A percentile compares a stretch with the other conserved stretches of the same genome.
phyloP scores from a whole-genome alignment of 495 filamentous ascomycete genomes.

The Aspergillus bridgeri region DNA sequence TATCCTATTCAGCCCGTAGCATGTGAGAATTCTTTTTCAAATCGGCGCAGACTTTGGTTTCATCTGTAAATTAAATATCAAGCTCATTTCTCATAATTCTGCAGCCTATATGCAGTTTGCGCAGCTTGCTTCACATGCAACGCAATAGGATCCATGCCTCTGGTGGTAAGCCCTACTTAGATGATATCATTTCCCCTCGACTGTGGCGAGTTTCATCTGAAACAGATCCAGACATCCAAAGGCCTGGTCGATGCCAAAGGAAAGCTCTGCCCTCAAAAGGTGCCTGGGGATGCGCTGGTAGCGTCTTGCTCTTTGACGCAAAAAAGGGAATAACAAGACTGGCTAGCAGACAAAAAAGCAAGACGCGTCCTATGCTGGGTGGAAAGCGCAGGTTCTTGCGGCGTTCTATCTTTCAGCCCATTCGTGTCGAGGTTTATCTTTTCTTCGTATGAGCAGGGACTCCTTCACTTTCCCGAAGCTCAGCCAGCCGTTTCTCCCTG shows the following conservation, averaged over 20 bases:
- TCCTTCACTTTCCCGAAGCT: conserved; percentile 55
- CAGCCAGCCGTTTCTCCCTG: conserved; percentile 60
- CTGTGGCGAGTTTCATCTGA: background rate
- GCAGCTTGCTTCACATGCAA: background rate
- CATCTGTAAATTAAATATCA: background rate
- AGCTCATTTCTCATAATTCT: background rate
- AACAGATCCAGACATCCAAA: background rate
- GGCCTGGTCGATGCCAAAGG: background rate
- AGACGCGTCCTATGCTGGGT: background rate
- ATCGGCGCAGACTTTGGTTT: background rate
- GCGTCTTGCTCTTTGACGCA: background rate
- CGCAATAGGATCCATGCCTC: background rate
- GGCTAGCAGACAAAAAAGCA: background rate
- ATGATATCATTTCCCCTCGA: background rate
- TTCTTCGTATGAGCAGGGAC: conserved; percentile 41
- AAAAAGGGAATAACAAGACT: background rate
- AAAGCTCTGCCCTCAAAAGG: background rate
- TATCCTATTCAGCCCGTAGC: background rate
- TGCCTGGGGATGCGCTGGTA: background rate
- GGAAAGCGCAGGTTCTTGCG: background rate
- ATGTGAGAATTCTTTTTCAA: background rate
- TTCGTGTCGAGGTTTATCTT: conserved; percentile 25
- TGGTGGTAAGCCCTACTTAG: background rate
- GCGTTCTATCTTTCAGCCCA: background rate
- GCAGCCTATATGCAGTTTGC: background rate